Conservation (phyloP, 108 stramenopile genomes). For the Chaetoceros tenuissimus region DNA sequence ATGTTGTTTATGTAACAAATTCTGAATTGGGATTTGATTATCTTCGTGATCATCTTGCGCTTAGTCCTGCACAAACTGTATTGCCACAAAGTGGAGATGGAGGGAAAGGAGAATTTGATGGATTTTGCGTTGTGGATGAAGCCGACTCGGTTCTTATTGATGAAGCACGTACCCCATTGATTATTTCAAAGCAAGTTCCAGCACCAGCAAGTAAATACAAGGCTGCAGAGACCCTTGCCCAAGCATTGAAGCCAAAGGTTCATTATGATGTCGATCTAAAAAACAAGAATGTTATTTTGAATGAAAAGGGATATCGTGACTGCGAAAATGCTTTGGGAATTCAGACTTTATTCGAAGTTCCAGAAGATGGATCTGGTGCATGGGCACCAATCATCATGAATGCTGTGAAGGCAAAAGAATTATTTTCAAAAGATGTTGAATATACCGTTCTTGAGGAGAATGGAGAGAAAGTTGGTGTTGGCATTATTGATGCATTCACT, state of each 20-base stretch:
- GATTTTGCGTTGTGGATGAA: constrained; percentile 94
- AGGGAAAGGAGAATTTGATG: constrained; percentile 28
- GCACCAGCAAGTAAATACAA: constrained; percentile 77
- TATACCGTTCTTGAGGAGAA: constrained; percentile 68
- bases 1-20: constrained; percentile 94
- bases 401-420: constrained; percentile 90
- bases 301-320: constrained; percentile 85
- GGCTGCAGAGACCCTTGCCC: constrained; percentile 65
- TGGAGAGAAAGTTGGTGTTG: constrained; percentile 44
- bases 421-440: constrained; percentile 85
- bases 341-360: constrained; percentile 65
- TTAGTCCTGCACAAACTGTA: constrained; percentile 73
- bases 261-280: constrained; percentile 92
- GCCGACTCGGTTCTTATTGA: constrained; percentile 96
- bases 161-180: constrained; percentile 91
- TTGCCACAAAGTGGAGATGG: constrained; percentile 47
- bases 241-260: constrained; percentile 67
- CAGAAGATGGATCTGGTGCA: constrained; percentile 57
- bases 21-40: constrained; percentile 95
- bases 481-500: constrained; percentile 92
- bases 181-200: constrained; percentile 87
- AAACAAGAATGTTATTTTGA: constrained; percentile 81
- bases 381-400: constrained; percentile 89
- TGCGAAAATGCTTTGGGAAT: constrained; percentile 81
- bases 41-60: constrained; percentile 80